phyloP scores from a whole-genome alignment of 768 basidiomycete species.

The Podaxis sp. region DNA sequence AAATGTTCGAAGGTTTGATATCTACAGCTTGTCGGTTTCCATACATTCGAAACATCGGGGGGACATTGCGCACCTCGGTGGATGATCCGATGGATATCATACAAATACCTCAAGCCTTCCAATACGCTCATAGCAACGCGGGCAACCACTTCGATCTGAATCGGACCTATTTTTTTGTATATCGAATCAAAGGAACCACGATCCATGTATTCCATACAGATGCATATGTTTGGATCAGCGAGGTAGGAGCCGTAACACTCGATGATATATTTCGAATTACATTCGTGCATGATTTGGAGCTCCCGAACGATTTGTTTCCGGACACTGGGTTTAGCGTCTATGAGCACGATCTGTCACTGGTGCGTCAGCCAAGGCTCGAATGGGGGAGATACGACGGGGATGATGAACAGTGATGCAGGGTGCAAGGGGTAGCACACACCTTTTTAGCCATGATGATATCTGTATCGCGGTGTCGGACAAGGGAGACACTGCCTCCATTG shows the following conservation, averaged over 20 bases:
- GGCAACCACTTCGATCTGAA: conserved; percentile 90
- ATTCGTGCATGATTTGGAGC: conserved; percentile 98
- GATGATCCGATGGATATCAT: conserved; percentile 95
- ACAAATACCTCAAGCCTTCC: conserved; percentile 93
- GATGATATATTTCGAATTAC: conserved; percentile 88
- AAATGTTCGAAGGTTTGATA: conserved; percentile 98
- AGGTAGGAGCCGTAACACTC: conserved; percentile 97
- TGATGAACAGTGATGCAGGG: background rate
- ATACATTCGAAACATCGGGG: background rate
- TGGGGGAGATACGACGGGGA: background rate
- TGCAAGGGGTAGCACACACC: conserved; percentile 42
- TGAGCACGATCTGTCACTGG: conserved; percentile 73
- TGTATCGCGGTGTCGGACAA: conserved; percentile 89
- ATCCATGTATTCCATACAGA: conserved; percentile 98
- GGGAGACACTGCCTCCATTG: conserved; percentile 95
- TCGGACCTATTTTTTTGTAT: conserved; percentile 90
- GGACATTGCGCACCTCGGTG: conserved; percentile 73
- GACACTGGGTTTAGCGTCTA: conserved; percentile 92
- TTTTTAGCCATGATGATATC: conserved; percentile 98
- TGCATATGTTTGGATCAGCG: conserved; percentile 96
- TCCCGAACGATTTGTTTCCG: conserved; percentile 97
- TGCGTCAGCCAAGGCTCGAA: background rate
- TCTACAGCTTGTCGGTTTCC: conserved; percentile 41
- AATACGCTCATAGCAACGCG: conserved; percentile 91
- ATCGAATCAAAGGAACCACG: conserved; percentile 92